phyloP scores from a whole-genome alignment of 805 yeast species.

The Candida insectalens region DNA sequence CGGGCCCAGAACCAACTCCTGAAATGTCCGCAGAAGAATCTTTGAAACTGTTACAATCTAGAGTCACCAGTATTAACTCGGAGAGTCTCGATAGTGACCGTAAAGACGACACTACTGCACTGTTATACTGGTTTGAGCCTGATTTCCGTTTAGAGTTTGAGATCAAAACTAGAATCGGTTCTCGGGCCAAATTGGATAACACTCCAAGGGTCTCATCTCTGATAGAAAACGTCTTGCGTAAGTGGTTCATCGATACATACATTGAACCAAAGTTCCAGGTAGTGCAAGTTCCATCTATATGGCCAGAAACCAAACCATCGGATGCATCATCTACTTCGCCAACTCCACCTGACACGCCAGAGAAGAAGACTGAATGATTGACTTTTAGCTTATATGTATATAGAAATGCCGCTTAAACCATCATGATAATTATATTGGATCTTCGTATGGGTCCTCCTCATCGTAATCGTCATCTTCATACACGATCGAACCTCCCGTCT shows the following conservation, averaged over 20 bases:
- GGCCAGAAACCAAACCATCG: slow-evolving; percentile 59
- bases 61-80: background rate
- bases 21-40: slow-evolving; percentile 6
- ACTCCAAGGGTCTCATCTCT: slow-evolving; percentile 85
- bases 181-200: slow-evolving; percentile 84
- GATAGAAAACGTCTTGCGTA: slow-evolving; percentile 70
- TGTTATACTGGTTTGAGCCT: slow-evolving; percentile 85
- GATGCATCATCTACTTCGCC: no score
- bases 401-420: no score
- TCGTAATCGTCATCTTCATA: slow-evolving; percentile 95
- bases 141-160: slow-evolving; percentile 85
- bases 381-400: slow-evolving; percentile 1
- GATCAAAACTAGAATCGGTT: slow-evolving; percentile 83
- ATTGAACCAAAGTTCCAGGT: slow-evolving; percentile 91
- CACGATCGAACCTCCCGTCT: slow-evolving; percentile 87
- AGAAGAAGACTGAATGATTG: no score
- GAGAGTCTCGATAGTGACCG: background rate
- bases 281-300: slow-evolving; percentile 72
- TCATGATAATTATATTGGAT: slow-evolving; percentile 3
- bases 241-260: slow-evolving; percentile 88
- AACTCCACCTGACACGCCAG: no score
- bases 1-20: slow-evolving; percentile 9
- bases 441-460: slow-evolving; percentile 74
- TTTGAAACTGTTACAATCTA: background rate
- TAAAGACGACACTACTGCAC: slow-evolving; percentile 35